Evolutionary conservation across 352 stramenopile species (phyloP), one percentile per base, ranked within the genome.

Genomic region (Phytophthora kernoviae): DNA sequence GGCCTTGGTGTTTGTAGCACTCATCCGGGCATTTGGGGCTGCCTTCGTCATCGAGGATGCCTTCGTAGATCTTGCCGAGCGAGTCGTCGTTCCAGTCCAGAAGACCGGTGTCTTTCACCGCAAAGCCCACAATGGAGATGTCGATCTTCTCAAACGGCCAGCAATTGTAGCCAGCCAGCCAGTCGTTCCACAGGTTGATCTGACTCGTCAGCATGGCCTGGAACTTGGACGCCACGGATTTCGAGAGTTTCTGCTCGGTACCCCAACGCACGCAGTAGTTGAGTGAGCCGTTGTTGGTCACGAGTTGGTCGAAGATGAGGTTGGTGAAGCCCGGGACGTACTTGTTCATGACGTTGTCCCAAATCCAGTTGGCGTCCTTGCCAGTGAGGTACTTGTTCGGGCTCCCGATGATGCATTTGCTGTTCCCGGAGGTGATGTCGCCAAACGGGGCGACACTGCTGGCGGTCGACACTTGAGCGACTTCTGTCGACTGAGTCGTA

Each of bases 11-110:
- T 58, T 75, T 78, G 61, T 75, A 78, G 58, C 65, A 78, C 12
- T 63, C 61, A 10, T 72, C 62, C 5, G 70, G 65, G n/a, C 70
- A 75, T 42, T 62, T 58, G 4, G 66, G 65, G 26, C 60, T 67
- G 12, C 66, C 70, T 36, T 62, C 70, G 11, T 2, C 1, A 21
- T 75, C 70, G 15, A 78, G n/a, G 20, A 73, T 48, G 0, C 60
- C 63, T 24, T 63, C 58, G 62, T 79, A 73, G 30, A 79, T 79
- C 40, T 27, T 69, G 11, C 66, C 62, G 4, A 79, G 62, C 11
- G 72, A 77, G 46, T 71, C 46, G 8, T 77, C 68, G 10, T 34
- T 71, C 72, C 68, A 81, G 46, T 74, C 68, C 52, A 81, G 62
- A 41, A 77, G 50, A 14, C 61, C 53, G 48, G 66, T 59, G 30